Conservation (phyloP, 495 filamentous ascomycete species). For the Venustampulla echinocandica region DNA sequence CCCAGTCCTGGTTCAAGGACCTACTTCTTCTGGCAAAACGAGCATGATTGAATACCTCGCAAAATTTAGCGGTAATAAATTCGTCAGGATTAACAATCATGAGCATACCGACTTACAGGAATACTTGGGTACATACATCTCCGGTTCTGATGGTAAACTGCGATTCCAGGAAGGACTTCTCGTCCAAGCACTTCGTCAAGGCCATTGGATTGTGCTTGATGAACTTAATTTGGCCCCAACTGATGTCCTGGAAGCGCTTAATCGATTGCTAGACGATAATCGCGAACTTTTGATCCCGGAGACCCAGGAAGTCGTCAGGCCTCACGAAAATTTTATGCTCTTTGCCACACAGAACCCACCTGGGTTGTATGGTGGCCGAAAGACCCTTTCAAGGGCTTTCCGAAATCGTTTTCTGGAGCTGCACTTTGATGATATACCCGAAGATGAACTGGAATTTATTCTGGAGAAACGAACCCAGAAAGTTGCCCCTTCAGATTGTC, state of each 20-base stretch:
- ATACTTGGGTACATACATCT: conserved; percentile 91
- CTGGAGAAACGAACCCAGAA: conserved; percentile 74
- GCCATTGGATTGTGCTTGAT: conserved; percentile 96
- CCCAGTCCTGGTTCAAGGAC: conserved; percentile 93
- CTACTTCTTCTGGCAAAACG: conserved; percentile 94
- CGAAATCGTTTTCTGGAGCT: conserved; percentile 94
- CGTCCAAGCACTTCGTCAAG: conserved; percentile 83
- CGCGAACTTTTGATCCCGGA: conserved; percentile 95
- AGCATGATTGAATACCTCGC: conserved; percentile 99
- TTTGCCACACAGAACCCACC: conserved; percentile 99
- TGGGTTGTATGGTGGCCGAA: conserved; percentile 90
- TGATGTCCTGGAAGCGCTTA: conserved; percentile 91
- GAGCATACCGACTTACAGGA: conserved; percentile 98
- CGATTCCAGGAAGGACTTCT: conserved; percentile 90
- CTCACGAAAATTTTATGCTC: conserved; percentile 91
- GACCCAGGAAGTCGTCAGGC: conserved; percentile 86
- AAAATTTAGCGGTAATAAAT: conserved; percentile 89
- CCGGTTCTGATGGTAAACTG: conserved; percentile 72
- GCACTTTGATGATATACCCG: conserved; percentile 96
- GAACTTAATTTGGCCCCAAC: conserved; percentile 94
- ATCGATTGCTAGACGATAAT: conserved; percentile 92
- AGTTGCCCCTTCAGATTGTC: conserved; percentile 85
- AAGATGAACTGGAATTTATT: conserved; percentile 89
- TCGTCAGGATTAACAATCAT: conserved; percentile 98
- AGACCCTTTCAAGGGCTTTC: conserved; percentile 87